Conservation (phyloP, 169 alveolate genomes). For the Eimeria tenella region DNA sequence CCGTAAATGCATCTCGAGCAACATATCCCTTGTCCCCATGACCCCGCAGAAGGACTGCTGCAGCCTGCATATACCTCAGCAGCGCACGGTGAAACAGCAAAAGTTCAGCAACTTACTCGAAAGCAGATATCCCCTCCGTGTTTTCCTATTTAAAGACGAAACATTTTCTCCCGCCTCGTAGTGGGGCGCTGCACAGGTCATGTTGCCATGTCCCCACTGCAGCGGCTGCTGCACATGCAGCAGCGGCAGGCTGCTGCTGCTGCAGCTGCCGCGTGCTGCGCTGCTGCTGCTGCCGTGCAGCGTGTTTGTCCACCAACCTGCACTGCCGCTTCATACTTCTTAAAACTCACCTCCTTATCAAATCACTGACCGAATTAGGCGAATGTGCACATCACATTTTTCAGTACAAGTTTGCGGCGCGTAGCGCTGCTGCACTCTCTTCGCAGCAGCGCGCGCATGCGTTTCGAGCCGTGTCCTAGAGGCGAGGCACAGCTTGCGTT, state of each 20-base stretch:
- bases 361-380: too few species aligned
- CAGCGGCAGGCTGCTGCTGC: background rate
- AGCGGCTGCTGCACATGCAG: conserved; percentile 11
- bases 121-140: conserved; percentile 16
- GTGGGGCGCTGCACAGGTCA: conserved; percentile 17
- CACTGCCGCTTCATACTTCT: too few species aligned
- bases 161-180: background rate
- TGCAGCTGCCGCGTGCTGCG: background rate
- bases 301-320: too few species aligned
- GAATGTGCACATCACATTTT: too few species aligned
- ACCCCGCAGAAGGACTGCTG: conserved; percentile 38
- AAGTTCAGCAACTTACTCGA: background rate
- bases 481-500: too few species aligned
- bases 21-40: background rate
- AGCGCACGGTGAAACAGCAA: background rate
- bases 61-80: conserved; percentile 20
- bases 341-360: too few species aligned
- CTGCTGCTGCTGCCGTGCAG: conserved; percentile 5
- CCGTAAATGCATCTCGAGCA: background rate
- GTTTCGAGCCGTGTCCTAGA: too few species aligned
- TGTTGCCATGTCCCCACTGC: background rate
- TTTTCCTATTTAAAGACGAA: conserved; percentile 5
- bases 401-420: too few species aligned
- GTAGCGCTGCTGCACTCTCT: too few species aligned
- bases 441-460: too few species aligned